Percentiles rank a stretch among this genome's conserved stretches.
phyloP scores from a whole-genome alignment of 345 rosid species.

The Conringia planisiliqua region DNA sequence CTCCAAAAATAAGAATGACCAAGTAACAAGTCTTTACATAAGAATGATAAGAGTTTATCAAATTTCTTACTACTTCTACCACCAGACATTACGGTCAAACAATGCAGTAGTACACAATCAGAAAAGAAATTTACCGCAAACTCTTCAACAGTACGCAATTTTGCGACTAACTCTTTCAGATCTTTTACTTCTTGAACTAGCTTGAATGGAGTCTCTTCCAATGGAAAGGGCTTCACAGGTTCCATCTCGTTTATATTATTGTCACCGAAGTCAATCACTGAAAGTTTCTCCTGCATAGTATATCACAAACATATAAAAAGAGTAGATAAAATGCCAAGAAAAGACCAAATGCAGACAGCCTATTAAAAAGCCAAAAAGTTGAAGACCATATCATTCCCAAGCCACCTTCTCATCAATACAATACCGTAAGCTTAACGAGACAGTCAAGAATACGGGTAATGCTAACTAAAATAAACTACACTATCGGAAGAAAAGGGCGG shows the following conservation, averaged over 20 bases:
- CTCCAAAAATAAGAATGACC: slow-evolving; percentile 6
- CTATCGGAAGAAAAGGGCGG: neutral
- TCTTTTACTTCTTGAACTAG: slow-evolving; percentile 81
- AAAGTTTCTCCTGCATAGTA: slow-evolving; percentile 58
- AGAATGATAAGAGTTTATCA: neutral
- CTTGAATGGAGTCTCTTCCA: slow-evolving; percentile 73
- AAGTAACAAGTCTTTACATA: neutral
- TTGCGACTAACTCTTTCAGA: slow-evolving; percentile 75
- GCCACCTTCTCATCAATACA: slow-evolving; percentile 3
- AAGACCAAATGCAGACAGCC: neutral
- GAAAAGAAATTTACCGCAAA: slow-evolving; percentile 63
- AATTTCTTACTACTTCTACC: slow-evolving; percentile 1
- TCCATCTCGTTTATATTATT: slow-evolving; percentile 40
- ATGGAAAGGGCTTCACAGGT: slow-evolving; percentile 51
- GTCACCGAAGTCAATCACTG: slow-evolving; percentile 69
- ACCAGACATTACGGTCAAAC: slow-evolving; percentile 5
- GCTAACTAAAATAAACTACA: neutral
- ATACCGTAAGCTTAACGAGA: neutral
- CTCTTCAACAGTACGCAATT: slow-evolving; percentile 62
- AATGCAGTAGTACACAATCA: neutral
- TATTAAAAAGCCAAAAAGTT: neutral
- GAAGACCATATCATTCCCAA: neutral
- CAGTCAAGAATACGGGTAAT: neutral
- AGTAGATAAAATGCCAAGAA: neutral
- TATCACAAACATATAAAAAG: neutral